phyloP scores from a whole-genome alignment of 352 stramenopile species.

The Phytophthora aleatoria region DNA sequence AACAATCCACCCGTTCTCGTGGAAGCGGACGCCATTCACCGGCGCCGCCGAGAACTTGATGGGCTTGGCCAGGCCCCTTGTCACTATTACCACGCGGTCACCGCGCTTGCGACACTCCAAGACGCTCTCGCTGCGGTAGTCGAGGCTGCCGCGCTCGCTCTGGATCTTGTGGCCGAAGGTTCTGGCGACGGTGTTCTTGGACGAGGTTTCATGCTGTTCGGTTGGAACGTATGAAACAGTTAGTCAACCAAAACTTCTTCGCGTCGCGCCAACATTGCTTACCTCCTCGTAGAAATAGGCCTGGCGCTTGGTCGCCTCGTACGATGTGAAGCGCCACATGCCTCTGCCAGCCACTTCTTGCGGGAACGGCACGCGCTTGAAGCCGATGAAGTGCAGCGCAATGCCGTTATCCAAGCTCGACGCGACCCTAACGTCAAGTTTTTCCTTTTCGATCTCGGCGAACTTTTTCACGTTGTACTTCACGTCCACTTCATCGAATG shows the following conservation, averaged over 20 bases:
- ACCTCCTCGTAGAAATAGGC: constrained; percentile 47
- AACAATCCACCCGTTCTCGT: constrained; percentile 52
- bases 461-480: constrained; percentile 32
- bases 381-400: constrained; percentile 34
- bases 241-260: neutral
- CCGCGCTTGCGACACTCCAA: constrained; percentile 37
- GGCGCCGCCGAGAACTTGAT: constrained; percentile 46
- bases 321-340: constrained; percentile 49
- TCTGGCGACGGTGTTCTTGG: constrained; percentile 24
- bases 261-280: neutral
- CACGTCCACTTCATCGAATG: constrained; percentile 30
- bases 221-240: neutral
- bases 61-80: constrained; percentile 43
- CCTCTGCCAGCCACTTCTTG: constrained; percentile 30
- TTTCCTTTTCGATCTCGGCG: constrained; percentile 20
- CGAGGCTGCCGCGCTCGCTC: constrained; percentile 30
- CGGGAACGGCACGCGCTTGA: constrained; percentile 40
- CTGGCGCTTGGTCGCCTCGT: constrained; percentile 24
- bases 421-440: constrained; percentile 31
- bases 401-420: constrained; percentile 32
- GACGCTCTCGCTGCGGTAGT: constrained; percentile 48
- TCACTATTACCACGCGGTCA: constrained; percentile 54
- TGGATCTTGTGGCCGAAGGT: constrained; percentile 46
- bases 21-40: constrained; percentile 46
- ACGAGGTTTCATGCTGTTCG: constrained; percentile 26